Base-by-base conservation (phyloP, 306 rosid genomes). In the Urtica urens region DNA sequence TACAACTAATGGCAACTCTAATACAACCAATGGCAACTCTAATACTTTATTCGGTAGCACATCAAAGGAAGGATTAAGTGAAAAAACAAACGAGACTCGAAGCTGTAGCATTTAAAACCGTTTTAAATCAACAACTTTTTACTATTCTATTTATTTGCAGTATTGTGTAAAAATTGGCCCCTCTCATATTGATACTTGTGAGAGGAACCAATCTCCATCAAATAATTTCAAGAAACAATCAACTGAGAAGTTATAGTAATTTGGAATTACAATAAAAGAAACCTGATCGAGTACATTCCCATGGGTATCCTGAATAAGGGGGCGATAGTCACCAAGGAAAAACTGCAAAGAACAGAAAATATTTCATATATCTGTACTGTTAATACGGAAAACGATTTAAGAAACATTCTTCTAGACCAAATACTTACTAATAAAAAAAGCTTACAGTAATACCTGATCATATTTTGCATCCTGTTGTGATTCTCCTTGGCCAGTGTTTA, bases 311-410 rank as follows among this genome's bases (percentile, higher is more conserved):
- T 85, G 95, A 68, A 81, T 63, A 60, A 90, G 75, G 33, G 99
- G 99, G 55, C 94, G 95, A 73, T 77, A 90, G 80, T 90, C 99
- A 68, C 99, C 99, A 39, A 92, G 99, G 65, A 79, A 92, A 73
- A 92, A 92, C 99, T 92, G 81, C 55, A 66, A 51, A 63, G 34
- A 60, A 53, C 59, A 34, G 58, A n/a, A n/a, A n/a, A n/a, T n/a
- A n/a, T n/a, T n/a, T n/a, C n/a, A n/a, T n/a, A n/a, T n/a, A n/a
- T n/a, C n/a, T n/a, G n/a, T n/a, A n/a, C n/a, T n/a, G n/a, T n/a
- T n/a, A n/a, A n/a, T n/a, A n/a, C n/a, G n/a, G n/a, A n/a, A n/a
- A n/a, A n/a, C n/a, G n/a, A n/a, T n/a, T n/a, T n/a, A n/a, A n/a
- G n/a, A n/a, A n/a, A n/a, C n/a, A n/a, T n/a, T n/a, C n/a, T n/a